These are phyloP conservation scores for Pythium phragmiticola DNA, from an alignment of 352 stramenopile genomes.

Conservation along the genomic window DNA sequence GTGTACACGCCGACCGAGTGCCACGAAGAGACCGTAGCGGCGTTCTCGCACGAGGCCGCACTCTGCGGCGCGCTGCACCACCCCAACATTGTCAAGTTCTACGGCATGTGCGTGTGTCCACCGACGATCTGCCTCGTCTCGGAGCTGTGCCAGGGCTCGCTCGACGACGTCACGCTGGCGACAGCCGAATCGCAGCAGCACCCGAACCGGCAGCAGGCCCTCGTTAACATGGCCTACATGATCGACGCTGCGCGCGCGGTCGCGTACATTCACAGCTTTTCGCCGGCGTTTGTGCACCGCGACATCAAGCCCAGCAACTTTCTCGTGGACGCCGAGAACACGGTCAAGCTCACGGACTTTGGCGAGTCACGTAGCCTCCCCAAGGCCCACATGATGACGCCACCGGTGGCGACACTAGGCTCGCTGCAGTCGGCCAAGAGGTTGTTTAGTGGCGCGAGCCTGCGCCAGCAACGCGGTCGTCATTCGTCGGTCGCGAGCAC, in stretches of 20 bases:
- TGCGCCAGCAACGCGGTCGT: neutral
- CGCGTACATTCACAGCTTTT: slow-evolving; percentile 76
- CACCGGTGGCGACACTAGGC: neutral
- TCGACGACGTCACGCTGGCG: slow-evolving; percentile 51
- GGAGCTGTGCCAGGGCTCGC: slow-evolving; percentile 69
- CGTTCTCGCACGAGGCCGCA: slow-evolving; percentile 79
- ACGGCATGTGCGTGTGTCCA: slow-evolving; percentile 79
- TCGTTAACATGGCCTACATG: slow-evolving; percentile 65
- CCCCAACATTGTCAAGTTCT: slow-evolving; percentile 83
- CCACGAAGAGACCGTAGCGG: slow-evolving; percentile 62
- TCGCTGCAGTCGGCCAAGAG: neutral
- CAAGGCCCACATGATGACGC: neutral
- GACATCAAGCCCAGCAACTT: slow-evolving; percentile 85
- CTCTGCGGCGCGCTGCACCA: slow-evolving; percentile 69
- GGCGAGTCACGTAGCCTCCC: slow-evolving; percentile 34
- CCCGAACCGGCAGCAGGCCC: slow-evolving; percentile 51
- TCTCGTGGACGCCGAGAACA: slow-evolving; percentile 51
- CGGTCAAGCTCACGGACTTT: slow-evolving; percentile 40
- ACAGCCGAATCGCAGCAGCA: slow-evolving; percentile 42
- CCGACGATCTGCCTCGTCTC: slow-evolving; percentile 74
- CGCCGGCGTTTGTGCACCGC: slow-evolving; percentile 62
- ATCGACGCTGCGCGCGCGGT: slow-evolving; percentile 57
- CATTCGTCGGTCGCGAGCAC: neutral
- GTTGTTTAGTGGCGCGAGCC: neutral
- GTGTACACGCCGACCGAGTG: slow-evolving; percentile 66